phyloP scores from a whole-genome alignment of 1,284 basidiomycete species.

The Leccinum ponderosum region DNA sequence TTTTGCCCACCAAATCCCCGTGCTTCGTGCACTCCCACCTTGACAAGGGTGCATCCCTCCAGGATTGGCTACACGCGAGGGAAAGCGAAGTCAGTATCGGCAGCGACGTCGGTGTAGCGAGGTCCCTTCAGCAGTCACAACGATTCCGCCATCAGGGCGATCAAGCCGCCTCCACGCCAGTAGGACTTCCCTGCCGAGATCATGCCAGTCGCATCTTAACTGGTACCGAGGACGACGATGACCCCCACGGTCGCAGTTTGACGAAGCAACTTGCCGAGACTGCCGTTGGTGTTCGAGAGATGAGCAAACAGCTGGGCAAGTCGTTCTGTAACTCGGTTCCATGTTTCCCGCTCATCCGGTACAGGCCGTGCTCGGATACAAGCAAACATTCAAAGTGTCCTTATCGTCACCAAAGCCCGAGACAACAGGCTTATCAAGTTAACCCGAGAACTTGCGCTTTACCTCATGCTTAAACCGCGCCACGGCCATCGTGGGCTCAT shows the following conservation, averaged over 20 bases:
- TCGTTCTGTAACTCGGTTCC: constrained; percentile 20
- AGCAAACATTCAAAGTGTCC: constrained; percentile 88
- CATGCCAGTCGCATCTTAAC: constrained; percentile 16
- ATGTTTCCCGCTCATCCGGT: constrained; percentile 13
- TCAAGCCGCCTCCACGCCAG: constrained; percentile 10
- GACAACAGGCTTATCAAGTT: constrained; percentile 96
- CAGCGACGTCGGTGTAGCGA: constrained; percentile 48
- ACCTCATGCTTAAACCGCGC: constrained; percentile 83
- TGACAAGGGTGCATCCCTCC: constrained; percentile 71
- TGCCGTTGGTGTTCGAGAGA: constrained; percentile 94
- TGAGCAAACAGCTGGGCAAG: constrained; percentile 97
- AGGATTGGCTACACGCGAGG: constrained; percentile 65
- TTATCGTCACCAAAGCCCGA: constrained; percentile 97
- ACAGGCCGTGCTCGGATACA: constrained; percentile 89
- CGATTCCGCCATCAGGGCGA: constrained; percentile 16
- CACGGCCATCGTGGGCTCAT: constrained; percentile 70
- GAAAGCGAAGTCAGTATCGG: constrained; percentile 38
- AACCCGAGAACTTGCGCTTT: constrained; percentile 93
- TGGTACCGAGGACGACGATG: constrained; percentile 62
- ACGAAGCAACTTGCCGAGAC: constrained; percentile 96
- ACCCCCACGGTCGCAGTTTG: constrained; percentile 70
- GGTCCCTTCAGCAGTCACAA: constrained; percentile 43
- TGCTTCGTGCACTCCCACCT: constrained; percentile 87
- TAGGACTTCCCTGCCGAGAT: constrained; percentile 22
- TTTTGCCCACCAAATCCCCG: constrained; percentile 58